Evolutionary conservation across 225 moss, liverwort and hornwort species (phyloP), one percentile per base, ranked within the genome.

Genomic region (Lunularia cruciata): DNA sequence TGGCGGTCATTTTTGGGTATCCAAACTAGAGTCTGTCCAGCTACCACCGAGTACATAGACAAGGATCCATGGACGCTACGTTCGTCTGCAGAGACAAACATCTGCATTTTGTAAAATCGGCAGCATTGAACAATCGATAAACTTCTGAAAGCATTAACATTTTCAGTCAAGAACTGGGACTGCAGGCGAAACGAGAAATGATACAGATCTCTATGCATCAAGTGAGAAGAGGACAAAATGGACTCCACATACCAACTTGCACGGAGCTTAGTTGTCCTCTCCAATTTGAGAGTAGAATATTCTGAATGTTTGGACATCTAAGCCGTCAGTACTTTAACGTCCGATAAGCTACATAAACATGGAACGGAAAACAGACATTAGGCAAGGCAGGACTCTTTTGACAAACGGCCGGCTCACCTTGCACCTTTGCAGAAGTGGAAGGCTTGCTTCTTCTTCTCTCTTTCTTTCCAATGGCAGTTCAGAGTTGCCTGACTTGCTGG

Each of bases 221-320:
- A 27, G 13, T 0, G 13, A 54, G 27, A 54, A 54, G 26, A 13
- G n/a, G 26, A 54, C 3, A 0, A 0, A 19, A n/a, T n/a, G n/a
- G n/a, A n/a, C n/a, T 60, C 67, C 19, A 80, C 75, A 10, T 74
- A 80, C 80, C 80, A 34, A 71, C 77, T 65, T 81, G 85, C 0
- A 93, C 74, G 12, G 90, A 82, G 54, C 88, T 90, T 2, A 93
- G 51, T 71, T 93, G 90, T 46, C 88, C 84, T 68, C 90, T 79
- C 93, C 93, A 93, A 72, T 93, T 93, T 36, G 90, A 80, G 34
- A 85, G 81, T 7, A 90, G 81, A 47, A 87, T 77, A 40, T 93
- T 93, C 83, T 80, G 76, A n/a, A 57, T 25, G 36, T 15, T 40
- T 13, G 32, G 36, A 35, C 10, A 42, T 6, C 3, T 33, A 20